Evolutionary conservation across 768 basidiomycete genomes (phyloP), one percentile per base, ranked within the genome.

Genomic region (Hypholoma sublateritium): DNA sequence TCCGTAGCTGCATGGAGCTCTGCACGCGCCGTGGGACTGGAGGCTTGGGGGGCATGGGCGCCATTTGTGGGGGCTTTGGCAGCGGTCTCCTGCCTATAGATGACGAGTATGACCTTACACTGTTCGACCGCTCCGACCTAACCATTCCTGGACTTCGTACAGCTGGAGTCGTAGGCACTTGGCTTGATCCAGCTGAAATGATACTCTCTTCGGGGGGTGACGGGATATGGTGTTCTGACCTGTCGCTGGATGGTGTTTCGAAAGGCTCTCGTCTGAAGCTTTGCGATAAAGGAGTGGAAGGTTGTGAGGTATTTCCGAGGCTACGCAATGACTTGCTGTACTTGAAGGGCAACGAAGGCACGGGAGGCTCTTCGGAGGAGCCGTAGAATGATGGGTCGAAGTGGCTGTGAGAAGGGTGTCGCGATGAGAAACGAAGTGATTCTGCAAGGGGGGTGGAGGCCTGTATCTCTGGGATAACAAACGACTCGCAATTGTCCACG

Each of bases 401-500:
- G 55, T 78, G 76, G 1, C 64, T 70, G 60, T 77, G 79, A 0
- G 81, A 77, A 12, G 82, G 82, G 1, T 80, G 74, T 4, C 70
- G 42, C 2, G 58, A 61, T 4, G 78, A 77, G 57, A 73, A 80
- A 60, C 70, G 74, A 2, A 75, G 68, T 0, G 82, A 83, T 50
- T 83, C 83, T 21, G 80, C 73, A 11, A 79, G 77, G 39, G 81
- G 80, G 53, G 80, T 84, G 4, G 64, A 56, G 2, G 69, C 59
- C 8, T 70, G 70, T n/a, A 66, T 64, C 12, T 62, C 65, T 16
- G 55, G 54, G 28, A 65, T 55, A 22, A 65, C 61, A 32, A 72
- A 67, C 9, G 57, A 62, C 44, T 73, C 71, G 32, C 68, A 66
- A 19, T 74, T 71, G 44, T 68, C 70, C 22, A 72, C 71, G 32